These are phyloP conservation scores for Monascus ruber DNA, from an alignment of 2,329 filamentous ascomycete species.

Conservation along the genomic window DNA sequence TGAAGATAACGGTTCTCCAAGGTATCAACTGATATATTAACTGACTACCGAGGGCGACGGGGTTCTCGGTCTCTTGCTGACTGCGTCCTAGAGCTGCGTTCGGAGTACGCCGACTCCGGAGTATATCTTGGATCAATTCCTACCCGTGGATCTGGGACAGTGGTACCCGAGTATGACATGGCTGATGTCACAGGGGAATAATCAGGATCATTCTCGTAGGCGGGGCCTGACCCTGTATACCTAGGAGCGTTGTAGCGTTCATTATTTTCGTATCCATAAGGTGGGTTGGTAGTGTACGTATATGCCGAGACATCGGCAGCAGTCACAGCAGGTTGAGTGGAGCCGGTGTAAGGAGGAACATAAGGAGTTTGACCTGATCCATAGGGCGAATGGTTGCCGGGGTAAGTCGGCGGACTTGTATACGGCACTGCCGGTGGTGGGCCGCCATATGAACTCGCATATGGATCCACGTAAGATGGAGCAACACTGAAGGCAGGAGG, in stretches of 20 bases:
- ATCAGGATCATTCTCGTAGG: conserved; percentile 30
- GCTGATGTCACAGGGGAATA: conserved; percentile 30
- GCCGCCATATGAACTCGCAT: conserved; percentile 18
- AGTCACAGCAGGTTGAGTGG: conserved; percentile 27
- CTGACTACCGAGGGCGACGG: background rate
- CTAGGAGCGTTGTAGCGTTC: conserved; percentile 30
- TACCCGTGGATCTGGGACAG: conserved; percentile 31
- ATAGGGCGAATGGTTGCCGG: conserved; percentile 25
- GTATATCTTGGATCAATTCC: conserved; percentile 34
- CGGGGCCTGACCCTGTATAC: conserved; percentile 24
- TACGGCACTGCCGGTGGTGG: conserved; percentile 23
- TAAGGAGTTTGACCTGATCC: conserved; percentile 23
- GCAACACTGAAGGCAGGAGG: conserved; percentile 24
- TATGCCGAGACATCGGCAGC: conserved; percentile 24
- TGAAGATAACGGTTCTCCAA: too few species aligned
- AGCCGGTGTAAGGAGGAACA: conserved; percentile 17
- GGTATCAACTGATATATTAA: background rate
- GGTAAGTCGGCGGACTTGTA: conserved; percentile 19
- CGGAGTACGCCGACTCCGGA: conserved; percentile 14
- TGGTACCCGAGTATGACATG: conserved; percentile 29
- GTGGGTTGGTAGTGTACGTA: conserved; percentile 23
- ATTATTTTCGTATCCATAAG: conserved; percentile 24
- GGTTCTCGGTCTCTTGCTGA: background rate
- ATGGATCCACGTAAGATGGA: conserved; percentile 25
- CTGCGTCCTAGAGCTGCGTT: background rate